Evolutionary conservation across 2,329 filamentous ascomycete species (phyloP).

Genomic region (Aspergillus udagawae): DNA sequence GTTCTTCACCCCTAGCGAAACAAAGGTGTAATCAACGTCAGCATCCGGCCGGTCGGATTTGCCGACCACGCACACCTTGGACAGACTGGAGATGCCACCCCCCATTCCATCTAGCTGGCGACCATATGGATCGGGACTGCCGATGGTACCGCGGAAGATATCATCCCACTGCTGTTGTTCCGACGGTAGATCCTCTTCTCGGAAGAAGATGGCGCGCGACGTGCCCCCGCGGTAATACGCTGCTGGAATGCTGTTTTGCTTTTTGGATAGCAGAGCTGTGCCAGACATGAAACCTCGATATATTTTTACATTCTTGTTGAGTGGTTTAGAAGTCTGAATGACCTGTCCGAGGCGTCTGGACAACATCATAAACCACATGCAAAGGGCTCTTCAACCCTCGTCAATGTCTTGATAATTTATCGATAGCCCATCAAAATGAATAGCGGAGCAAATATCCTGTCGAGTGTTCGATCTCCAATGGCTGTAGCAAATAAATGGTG

Average conservation of each 20-base stretch:
- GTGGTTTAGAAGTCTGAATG: not conserved
- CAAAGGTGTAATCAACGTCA: conserved; percentile 69
- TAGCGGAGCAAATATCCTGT: not conserved
- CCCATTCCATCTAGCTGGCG: conserved; percentile 71
- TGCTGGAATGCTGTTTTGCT: conserved; percentile 43
- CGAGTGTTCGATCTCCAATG: not conserved
- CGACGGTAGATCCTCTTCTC: conserved; percentile 49
- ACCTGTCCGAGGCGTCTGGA: not conserved
- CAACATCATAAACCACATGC: not conserved
- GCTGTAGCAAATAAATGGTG: not conserved
- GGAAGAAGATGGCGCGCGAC: conserved; percentile 63
- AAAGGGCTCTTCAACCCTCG: not conserved
- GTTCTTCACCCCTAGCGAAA: conserved; percentile 62
- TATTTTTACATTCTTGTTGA: not conserved
- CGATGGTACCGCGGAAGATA: conserved; percentile 59
- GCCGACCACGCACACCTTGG: conserved; percentile 66
- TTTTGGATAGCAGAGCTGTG: conserved; percentile 3
- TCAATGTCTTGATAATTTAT: not conserved
- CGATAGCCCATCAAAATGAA: not conserved
- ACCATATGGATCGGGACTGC: conserved; percentile 61
- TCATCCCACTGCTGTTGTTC: conserved; percentile 45
- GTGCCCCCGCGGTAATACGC: conserved; percentile 66
- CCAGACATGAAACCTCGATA: not conserved
- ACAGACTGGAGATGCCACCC: conserved; percentile 64
- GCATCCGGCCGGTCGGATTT: conserved; percentile 46